A percentile compares a stretch with the other conserved stretches of the same genome.
Evolutionary conservation across 441 rosid genomes (phyloP).

Genomic region (Sinapis alba): DNA sequence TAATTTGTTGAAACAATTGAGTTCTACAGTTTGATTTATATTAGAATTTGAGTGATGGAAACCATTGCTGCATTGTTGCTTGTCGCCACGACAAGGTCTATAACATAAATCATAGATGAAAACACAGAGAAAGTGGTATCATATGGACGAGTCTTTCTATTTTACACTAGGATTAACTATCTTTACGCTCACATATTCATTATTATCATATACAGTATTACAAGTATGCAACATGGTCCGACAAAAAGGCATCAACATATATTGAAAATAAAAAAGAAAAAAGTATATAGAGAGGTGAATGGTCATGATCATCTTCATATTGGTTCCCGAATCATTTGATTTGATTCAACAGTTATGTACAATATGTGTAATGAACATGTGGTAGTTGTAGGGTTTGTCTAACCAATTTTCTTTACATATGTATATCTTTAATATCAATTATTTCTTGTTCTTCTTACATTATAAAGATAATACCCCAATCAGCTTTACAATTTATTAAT

Average conservation of each 20-base stretch:
- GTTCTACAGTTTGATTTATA: neutral
- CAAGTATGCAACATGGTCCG: slow-evolving; percentile 29
- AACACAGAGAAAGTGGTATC: slow-evolving; percentile 14
- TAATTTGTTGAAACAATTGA: neutral
- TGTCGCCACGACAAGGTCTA: slow-evolving; percentile 21
- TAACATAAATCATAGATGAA: slow-evolving; percentile 20
- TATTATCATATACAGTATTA: slow-evolving; percentile 1
- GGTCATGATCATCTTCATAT: slow-evolving; percentile 34
- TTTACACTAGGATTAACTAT: slow-evolving; percentile 11
- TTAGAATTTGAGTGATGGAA: slow-evolving; percentile 4
- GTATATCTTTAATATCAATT: slow-evolving; percentile 18
- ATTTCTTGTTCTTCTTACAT: slow-evolving; percentile 9
- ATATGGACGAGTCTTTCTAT: slow-evolving; percentile 3
- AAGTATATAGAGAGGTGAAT: slow-evolving; percentile 18
- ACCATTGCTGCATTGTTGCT: slow-evolving; percentile 15
- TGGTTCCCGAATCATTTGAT: slow-evolving; percentile 36
- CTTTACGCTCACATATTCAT: slow-evolving; percentile 1
- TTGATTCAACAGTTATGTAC: slow-evolving; percentile 37
- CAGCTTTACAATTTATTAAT: neutral
- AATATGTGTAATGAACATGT: slow-evolving; percentile 34
- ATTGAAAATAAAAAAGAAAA: neutral
- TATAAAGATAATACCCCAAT: neutral
- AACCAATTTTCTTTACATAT: slow-evolving; percentile 22
- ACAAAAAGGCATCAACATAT: slow-evolving; percentile 22
- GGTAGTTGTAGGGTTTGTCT: slow-evolving; percentile 40